phyloP scores from a whole-genome alignment of 306 rosid genomes.

The Hylodesmum podocarpum region DNA sequence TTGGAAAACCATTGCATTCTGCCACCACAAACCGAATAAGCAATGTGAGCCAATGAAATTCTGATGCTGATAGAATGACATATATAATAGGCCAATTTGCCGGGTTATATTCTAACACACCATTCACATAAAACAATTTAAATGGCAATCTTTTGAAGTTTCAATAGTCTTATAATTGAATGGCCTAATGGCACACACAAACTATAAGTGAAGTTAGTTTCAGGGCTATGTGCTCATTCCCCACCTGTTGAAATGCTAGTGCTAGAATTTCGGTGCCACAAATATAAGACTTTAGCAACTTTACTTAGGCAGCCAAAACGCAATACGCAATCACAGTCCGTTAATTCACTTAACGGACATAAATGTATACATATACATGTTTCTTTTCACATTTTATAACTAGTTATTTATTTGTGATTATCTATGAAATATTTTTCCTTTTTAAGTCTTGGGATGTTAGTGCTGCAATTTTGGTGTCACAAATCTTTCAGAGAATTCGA shows the following conservation, averaged over 20 bases:
- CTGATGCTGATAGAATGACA: background rate
- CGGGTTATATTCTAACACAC: background rate
- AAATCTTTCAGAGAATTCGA: too few species aligned
- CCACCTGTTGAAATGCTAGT: background rate
- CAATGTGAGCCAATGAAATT: background rate
- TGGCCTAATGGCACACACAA: constrained; percentile 2
- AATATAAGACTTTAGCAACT: too few species aligned
- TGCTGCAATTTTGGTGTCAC: background rate
- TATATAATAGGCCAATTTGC: background rate
- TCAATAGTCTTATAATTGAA: background rate
- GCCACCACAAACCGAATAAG: constrained; percentile 21
- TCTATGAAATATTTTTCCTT: too few species aligned
- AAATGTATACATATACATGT: too few species aligned
- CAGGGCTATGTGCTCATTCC: background rate
- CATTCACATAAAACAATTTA: background rate
- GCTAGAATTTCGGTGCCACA: background rate
- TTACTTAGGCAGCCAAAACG: too few species aligned
- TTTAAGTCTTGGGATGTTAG: too few species aligned
- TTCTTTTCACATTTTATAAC: too few species aligned
- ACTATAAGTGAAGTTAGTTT: background rate
- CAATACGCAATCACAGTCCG: too few species aligned
- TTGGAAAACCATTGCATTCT: constrained; percentile 91
- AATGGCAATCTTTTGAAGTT: background rate
- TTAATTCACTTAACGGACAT: too few species aligned
- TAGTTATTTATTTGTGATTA: too few species aligned